Percentiles rank a stretch among this genome's conserved stretches.
Evolutionary conservation across 2,329 filamentous ascomycete species (phyloP).

Genomic region (Venturia nashicola): DNA sequence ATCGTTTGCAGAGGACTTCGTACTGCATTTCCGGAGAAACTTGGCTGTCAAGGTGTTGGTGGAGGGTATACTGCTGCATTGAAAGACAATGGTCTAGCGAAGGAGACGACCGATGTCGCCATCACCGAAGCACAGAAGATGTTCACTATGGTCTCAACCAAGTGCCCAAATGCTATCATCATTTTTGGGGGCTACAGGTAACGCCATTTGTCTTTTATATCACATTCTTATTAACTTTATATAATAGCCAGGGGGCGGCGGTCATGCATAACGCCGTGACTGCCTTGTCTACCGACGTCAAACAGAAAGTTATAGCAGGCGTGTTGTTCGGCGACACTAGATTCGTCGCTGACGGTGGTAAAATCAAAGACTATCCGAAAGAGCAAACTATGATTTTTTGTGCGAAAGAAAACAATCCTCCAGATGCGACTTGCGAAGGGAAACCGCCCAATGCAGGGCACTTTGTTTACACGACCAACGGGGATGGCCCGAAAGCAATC

Average conservation of each 20-base stretch:
- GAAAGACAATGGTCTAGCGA: slow-evolving; percentile 24
- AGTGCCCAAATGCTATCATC: slow-evolving; percentile 32
- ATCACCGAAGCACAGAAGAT: slow-evolving; percentile 25
- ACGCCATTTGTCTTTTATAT: neutral
- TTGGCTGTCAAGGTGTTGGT: slow-evolving; percentile 32
- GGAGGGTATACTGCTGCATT: slow-evolving; percentile 28
- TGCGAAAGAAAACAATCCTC: slow-evolving; percentile 15
- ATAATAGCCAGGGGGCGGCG: slow-evolving; percentile 6
- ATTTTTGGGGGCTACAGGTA: slow-evolving; percentile 29
- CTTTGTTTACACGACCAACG: slow-evolving; percentile 1
- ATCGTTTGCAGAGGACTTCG: slow-evolving; percentile 8
- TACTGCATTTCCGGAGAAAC: neutral
- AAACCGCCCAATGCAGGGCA: slow-evolving; percentile 1
- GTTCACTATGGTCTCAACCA: slow-evolving; percentile 27
- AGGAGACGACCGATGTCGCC: slow-evolving; percentile 23
- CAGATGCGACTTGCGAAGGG: neutral
- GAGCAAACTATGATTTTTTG: slow-evolving; percentile 37
- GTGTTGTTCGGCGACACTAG: slow-evolving; percentile 33
- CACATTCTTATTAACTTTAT: neutral
- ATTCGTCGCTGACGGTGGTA: neutral
- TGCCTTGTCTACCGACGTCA: slow-evolving; percentile 18
- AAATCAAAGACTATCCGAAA: slow-evolving; percentile 20
- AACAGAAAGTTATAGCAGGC: slow-evolving; percentile 24
- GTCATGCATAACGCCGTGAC: slow-evolving; percentile 23
- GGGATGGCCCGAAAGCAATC: slow-evolving; percentile 1